A percentile compares a stretch with the other conserved stretches of the same genome.
phyloP scores from a whole-genome alignment of 1,284 basidiomycete genomes.

The Cutaneotrichosporon mucoides region DNA sequence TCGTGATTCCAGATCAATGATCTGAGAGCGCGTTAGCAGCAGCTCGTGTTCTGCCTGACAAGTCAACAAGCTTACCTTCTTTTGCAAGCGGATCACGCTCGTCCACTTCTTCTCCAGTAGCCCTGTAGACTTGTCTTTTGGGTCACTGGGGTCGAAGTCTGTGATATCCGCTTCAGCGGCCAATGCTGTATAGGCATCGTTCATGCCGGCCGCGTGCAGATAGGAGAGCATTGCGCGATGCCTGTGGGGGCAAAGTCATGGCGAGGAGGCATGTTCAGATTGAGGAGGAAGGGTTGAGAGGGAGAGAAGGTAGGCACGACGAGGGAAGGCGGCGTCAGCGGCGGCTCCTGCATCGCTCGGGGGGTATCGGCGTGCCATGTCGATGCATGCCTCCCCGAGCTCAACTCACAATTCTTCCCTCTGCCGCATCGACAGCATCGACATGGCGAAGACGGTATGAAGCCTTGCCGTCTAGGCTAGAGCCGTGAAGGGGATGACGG shows the following conservation, averaged over 20 bases:
- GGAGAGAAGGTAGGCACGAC: neutral
- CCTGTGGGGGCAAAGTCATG: conserved; percentile 47
- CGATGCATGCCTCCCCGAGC: neutral
- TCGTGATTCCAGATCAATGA: conserved; percentile 81
- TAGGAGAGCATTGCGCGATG: conserved; percentile 84
- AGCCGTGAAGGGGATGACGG: neutral
- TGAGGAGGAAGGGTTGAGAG: neutral
- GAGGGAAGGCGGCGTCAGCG: neutral
- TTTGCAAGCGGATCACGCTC: conserved; percentile 83
- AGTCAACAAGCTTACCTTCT: conserved; percentile 61
- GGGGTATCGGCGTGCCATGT: neutral
- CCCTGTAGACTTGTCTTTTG: conserved; percentile 75
- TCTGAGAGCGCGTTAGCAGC: conserved; percentile 52
- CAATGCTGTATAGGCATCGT: conserved; percentile 61
- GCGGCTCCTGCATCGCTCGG: conserved; percentile 1
- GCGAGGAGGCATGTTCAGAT: neutral
- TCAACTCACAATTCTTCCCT: conserved; percentile 71
- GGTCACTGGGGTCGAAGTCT: conserved; percentile 68
- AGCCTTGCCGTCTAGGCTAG: neutral
- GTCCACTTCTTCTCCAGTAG: conserved; percentile 95
- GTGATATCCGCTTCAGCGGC: conserved; percentile 57
- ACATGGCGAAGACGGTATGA: conserved; percentile 26
- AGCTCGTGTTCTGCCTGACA: neutral
- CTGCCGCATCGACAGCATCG: conserved; percentile 66
- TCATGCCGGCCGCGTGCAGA: conserved; percentile 63